phyloP scores from a whole-genome alignment of 2,329 filamentous ascomycete species.

The Diaporthe humulicola region DNA sequence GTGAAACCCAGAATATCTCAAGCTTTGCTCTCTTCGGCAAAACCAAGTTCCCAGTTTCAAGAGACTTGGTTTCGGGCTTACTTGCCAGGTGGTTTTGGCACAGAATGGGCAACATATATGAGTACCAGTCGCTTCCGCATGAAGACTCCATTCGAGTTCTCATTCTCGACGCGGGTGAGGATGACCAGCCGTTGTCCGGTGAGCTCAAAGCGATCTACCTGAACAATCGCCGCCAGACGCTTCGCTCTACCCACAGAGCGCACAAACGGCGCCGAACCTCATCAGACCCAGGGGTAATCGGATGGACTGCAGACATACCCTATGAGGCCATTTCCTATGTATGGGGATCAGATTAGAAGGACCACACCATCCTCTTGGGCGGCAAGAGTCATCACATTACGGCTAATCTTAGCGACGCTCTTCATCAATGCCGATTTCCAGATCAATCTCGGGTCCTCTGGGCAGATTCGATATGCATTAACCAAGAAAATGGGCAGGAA shows the following conservation, averaged over 20 bases:
- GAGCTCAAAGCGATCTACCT: background rate
- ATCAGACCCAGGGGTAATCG: background rate
- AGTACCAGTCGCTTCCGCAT: background rate
- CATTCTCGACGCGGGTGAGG: background rate
- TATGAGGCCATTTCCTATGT: constrained; percentile 30
- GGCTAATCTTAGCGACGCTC: background rate
- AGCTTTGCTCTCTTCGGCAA: background rate
- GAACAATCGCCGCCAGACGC: background rate
- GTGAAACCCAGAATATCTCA: background rate
- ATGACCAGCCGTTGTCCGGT: background rate
- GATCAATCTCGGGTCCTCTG: background rate
- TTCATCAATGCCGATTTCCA: background rate
- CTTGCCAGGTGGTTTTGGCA: background rate
- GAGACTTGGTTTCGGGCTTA: too few species aligned
- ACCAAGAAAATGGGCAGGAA: constrained; percentile 8
- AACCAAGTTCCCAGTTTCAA: too few species aligned
- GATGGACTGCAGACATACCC: background rate
- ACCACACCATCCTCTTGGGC: background rate
- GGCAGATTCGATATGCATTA: constrained; percentile 25
- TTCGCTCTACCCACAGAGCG: background rate
- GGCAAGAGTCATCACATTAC: background rate
- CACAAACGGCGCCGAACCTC: background rate
- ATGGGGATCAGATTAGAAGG: background rate
- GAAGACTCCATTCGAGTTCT: background rate
- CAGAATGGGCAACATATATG: background rate